Evolutionary conservation across 257 asterid genomes (phyloP).

Genomic region (Plantago elongata): DNA sequence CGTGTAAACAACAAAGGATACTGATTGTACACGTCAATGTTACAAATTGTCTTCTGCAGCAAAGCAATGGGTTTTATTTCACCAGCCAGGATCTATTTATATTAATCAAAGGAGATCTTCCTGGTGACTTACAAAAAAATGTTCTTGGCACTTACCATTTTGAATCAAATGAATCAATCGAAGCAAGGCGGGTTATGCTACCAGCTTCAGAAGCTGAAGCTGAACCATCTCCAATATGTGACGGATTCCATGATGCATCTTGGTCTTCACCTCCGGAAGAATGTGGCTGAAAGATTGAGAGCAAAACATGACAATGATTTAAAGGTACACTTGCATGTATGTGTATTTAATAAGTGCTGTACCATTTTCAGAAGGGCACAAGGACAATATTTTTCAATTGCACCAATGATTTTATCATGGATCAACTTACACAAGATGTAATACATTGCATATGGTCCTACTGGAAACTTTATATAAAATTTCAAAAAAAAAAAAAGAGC

Average conservation of each 20-base stretch:
- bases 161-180: constrained; percentile 95
- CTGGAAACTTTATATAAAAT: no score
- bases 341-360: no score
- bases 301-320: neutral
- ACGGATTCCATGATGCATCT: constrained; percentile 79
- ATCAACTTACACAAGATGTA: no score
- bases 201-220: constrained; percentile 52
- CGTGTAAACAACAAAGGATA: no score
- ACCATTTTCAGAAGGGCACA: no score
- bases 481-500: no score
- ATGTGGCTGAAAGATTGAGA: constrained; percentile 33
- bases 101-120: neutral
- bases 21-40: no score
- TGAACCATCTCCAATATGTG: constrained; percentile 56
- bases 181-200: constrained; percentile 90
- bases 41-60: no score
- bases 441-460: no score
- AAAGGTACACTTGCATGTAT: neutral
- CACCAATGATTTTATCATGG: no score
- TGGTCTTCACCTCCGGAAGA: constrained; percentile 51
- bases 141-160: constrained; percentile 53
- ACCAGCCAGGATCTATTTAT: neutral
- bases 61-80: neutral
- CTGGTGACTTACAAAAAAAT: neutral
- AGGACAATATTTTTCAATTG: no score